Percentiles rank a stretch among this genome's conserved stretches.
Evolutionary conservation across 805 yeast species (phyloP).

Genomic region (Yarrowia porcina): DNA sequence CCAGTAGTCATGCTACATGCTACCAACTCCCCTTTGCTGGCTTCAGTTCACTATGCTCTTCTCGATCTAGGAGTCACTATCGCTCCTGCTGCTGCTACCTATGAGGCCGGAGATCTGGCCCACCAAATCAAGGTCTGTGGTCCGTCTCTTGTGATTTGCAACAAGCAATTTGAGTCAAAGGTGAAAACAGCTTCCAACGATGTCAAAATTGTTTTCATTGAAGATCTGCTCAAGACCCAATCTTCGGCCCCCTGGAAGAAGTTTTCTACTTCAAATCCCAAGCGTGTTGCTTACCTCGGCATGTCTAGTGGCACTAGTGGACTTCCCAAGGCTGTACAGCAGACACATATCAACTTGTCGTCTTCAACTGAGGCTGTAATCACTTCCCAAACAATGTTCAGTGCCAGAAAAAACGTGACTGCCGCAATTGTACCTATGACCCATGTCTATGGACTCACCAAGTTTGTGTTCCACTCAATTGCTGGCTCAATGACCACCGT

Average conservation of each 20-base stretch:
- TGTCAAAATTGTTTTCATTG: background rate
- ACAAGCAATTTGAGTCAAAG: background rate
- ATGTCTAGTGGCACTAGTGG: constrained; percentile 47
- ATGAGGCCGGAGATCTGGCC: background rate
- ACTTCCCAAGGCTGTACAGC: constrained; percentile 73
- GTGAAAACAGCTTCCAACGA: constrained; percentile 33
- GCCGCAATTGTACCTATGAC: constrained; percentile 38
- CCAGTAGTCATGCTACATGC: background rate
- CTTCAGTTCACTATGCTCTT: background rate
- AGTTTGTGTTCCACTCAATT: constrained; percentile 32
- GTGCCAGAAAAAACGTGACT: constrained; percentile 37
- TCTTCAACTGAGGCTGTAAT: constrained; percentile 43
- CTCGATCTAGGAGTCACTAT: constrained; percentile 1
- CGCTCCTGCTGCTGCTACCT: background rate
- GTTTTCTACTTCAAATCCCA: background rate
- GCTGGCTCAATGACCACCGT: constrained; percentile 31
- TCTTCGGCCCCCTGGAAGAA: background rate
- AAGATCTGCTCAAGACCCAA: background rate
- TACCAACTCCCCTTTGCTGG: background rate
- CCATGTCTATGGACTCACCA: constrained; percentile 36
- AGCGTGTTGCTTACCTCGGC: constrained; percentile 34
- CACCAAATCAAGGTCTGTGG: background rate
- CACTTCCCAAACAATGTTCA: constrained; percentile 38
- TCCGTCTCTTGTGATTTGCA: background rate
- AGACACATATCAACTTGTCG: constrained; percentile 54